Base-by-base conservation (phyloP, 2,329 filamentous ascomycete genomes). In the Talaromyces funiculosus region DNA sequence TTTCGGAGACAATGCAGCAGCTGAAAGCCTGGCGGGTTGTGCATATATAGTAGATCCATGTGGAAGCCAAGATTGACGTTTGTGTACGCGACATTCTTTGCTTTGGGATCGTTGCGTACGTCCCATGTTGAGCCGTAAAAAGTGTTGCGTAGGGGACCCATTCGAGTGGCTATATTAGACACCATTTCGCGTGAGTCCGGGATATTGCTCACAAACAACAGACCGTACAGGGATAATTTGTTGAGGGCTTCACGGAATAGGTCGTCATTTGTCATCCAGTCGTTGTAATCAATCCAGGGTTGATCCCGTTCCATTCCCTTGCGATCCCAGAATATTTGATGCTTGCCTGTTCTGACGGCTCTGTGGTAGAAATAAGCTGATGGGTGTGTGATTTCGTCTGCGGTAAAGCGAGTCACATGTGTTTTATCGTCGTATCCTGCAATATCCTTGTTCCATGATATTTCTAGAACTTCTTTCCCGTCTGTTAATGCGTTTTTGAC, bases 111-210 rank as follows among this genome's bases (percentile, higher is more conserved):
- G 3, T 87, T 90, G 58, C 86, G 84, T 12, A 97, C 93, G 73
- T 97, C 89, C 86, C 92, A 97, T 0, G 91, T 96, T 66, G 82
- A 80, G 43, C 94, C 94, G 73, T 97, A 97, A 71, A 97, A 94
- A 7, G 92, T 94, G 67, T 91, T 86, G 69, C 91, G 89, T 26
- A 97, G 77, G 35, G 84, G 84, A 1, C 92, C 92, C 62, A 97
- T 89, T 56, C 86, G 84, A 3, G 81, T 79, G 2, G 86, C 89
- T 61, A 97, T 85, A 22, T 80, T 76, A 40, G 84, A 81, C 4
- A 97, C 88, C 4, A 86, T 82, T 1, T 81, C 74, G 63, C 88
- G 84, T 16, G 83, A 82, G 9, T 86, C 78, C 0, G 93, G 92
- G 5, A 96, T 87, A 62, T 85, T 83, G 53, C 83, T 84, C 29